Conservation (phyloP, 768 basidiomycete species). For the Termitomyces sp. region DNA sequence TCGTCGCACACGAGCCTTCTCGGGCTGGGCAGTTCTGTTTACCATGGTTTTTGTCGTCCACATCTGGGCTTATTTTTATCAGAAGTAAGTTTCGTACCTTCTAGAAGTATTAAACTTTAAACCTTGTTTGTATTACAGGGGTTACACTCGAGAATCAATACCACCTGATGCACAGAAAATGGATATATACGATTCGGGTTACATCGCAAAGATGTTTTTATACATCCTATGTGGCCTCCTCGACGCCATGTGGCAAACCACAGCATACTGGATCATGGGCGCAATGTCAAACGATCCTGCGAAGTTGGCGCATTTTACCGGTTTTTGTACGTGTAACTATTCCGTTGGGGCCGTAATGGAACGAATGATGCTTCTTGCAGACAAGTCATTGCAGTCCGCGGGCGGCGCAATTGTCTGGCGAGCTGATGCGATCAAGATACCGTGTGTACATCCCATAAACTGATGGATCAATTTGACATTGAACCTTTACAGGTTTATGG, state of each 20-base stretch:
- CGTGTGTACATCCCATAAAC: slow-evolving; percentile 17
- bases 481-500: slow-evolving; percentile 45
- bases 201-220: slow-evolving; percentile 50
- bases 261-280: slow-evolving; percentile 79
- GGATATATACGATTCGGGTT: slow-evolving; percentile 53
- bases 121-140: slow-evolving; percentile 21
- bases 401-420: slow-evolving; percentile 72
- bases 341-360: not conserved
- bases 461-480: not conserved
- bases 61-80: slow-evolving; percentile 74
- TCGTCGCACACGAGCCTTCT: slow-evolving; percentile 67
- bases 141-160: slow-evolving; percentile 54
- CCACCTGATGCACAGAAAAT: slow-evolving; percentile 38
- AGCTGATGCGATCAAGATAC: slow-evolving; percentile 53
- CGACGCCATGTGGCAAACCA: slow-evolving; percentile 84
- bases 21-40: slow-evolving; percentile 60
- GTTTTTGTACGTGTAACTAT: slow-evolving; percentile 59
- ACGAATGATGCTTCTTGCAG: slow-evolving; percentile 21
- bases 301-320: slow-evolving; percentile 75
- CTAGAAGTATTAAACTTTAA: not conserved
- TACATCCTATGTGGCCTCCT: slow-evolving; percentile 72
- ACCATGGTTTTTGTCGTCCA: slow-evolving; percentile 64
- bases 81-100: slow-evolving; percentile 43
- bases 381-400: slow-evolving; percentile 74
- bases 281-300: slow-evolving; percentile 80